Conservation (phyloP, 2,329 filamentous ascomycete genomes). For the Pestalotiopsis fici region DNA sequence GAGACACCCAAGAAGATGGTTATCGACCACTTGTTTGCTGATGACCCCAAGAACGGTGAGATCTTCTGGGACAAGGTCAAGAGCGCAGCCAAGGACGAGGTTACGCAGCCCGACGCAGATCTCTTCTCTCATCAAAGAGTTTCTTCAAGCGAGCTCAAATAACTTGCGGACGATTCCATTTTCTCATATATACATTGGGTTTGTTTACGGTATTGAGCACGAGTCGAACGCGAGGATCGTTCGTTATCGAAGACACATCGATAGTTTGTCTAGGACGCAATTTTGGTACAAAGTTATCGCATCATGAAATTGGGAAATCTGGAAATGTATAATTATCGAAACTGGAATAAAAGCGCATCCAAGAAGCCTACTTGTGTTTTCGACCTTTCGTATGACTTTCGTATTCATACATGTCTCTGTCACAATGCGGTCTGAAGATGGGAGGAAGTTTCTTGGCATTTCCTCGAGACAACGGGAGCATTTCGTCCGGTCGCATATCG, state of each 20-base stretch:
- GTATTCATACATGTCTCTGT: too few species aligned
- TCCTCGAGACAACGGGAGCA: background rate
- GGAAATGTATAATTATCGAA: too few species aligned
- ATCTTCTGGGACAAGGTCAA: conserved; percentile 65
- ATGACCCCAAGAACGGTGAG: conserved; percentile 60
- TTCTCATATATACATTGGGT: background rate
- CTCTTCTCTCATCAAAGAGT: background rate
- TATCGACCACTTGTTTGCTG: conserved; percentile 65
- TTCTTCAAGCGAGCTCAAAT: conserved; percentile 2
- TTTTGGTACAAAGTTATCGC: too few species aligned
- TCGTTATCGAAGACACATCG: background rate
- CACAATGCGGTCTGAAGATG: too few species aligned
- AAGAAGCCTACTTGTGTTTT: too few species aligned
- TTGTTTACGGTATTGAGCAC: background rate
- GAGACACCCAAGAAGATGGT: conserved; percentile 70
- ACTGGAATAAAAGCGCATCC: too few species aligned
- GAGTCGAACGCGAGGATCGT: background rate
- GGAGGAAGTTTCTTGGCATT: too few species aligned
- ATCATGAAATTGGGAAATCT: too few species aligned
- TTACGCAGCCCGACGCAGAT: conserved; percentile 37
- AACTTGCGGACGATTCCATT: background rate
- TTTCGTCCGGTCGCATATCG: background rate
- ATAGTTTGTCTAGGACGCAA: too few species aligned
- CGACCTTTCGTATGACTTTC: too few species aligned
- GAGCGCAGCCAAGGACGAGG: conserved; percentile 60